Conservation (phyloP, 2,329 filamentous ascomycete genomes). For the Xenoacremonium recifei region DNA sequence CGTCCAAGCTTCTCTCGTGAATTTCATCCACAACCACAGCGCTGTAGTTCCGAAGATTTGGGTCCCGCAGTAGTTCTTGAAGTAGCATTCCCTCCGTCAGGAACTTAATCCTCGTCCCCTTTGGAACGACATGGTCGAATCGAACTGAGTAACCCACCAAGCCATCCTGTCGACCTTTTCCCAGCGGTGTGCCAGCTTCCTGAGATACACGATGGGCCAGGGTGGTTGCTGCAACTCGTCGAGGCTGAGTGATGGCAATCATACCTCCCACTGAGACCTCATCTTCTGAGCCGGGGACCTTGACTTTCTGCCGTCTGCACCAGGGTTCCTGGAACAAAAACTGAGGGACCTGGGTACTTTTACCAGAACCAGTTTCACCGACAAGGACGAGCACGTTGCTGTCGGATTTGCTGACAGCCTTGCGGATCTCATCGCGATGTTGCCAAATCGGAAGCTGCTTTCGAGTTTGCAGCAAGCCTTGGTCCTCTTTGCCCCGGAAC, state of each 20-base stretch:
- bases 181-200: conserved; percentile 62
- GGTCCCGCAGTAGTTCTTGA: conserved; percentile 88
- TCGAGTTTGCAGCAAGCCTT: conserved; percentile 45
- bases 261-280: conserved; percentile 66
- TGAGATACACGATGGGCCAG: conserved; percentile 84
- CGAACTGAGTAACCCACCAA: conserved; percentile 89
- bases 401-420: conserved; percentile 50
- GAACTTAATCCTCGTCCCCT: conserved; percentile 85
- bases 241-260: conserved; percentile 91
- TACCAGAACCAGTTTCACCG: conserved; percentile 94
- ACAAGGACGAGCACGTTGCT: conserved; percentile 80
- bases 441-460: conserved; percentile 79
- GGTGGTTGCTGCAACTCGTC: conserved; percentile 89
- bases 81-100: conserved; percentile 95
- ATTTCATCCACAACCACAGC: conserved; percentile 94
- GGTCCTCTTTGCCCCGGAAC: conserved; percentile 26
- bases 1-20: conserved; percentile 92
- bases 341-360: conserved; percentile 94
- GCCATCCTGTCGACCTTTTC: conserved; percentile 39
- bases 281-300: conserved; percentile 35
- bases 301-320: conserved; percentile 64
- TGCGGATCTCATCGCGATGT: conserved; percentile 67
- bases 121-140: conserved; percentile 85
- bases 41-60: conserved; percentile 79
- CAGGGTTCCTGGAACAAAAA: conserved; percentile 78